Conservation (phyloP, 177 flowering plant genomes). For the Vitis hybrid region DNA sequence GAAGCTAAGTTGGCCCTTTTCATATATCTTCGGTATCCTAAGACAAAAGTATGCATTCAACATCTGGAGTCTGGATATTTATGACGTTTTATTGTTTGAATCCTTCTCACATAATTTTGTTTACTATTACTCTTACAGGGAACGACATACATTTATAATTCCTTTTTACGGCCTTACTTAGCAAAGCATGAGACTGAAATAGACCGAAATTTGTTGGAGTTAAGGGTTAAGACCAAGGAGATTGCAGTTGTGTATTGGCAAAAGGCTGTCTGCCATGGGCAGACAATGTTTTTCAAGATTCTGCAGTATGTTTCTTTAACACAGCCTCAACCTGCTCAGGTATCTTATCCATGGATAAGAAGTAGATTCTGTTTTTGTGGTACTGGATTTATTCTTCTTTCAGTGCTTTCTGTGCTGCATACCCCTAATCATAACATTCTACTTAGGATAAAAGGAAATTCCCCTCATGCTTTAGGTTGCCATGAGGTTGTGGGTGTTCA, state of each 20-base stretch:
- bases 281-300: conserved; percentile 54
- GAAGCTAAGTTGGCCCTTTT: conserved; percentile 80
- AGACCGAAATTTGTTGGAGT: conserved; percentile 63
- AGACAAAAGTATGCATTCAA: conserved; percentile 47
- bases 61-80: background rate
- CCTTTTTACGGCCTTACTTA: conserved; percentile 63
- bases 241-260: conserved; percentile 53
- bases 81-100: too few relatives aligned
- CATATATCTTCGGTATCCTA: conserved; percentile 78
- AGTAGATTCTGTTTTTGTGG: too few relatives aligned
- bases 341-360: conserved; percentile 3
- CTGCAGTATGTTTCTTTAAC: conserved; percentile 61
- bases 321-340: conserved; percentile 49
- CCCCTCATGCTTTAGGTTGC: too few relatives aligned
- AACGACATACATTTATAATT: conserved; percentile 63
- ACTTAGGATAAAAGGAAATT: too few relatives aligned
- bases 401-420: too few relatives aligned
- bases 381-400: too few relatives aligned
- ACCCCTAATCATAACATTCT: too few relatives aligned
- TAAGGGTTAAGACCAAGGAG: conserved; percentile 56
- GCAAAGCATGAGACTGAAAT: conserved; percentile 76
- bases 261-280: conserved; percentile 58
- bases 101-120: background rate
- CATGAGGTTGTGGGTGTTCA: too few relatives aligned
- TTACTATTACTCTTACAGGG: conserved; percentile 46